Evolutionary conservation across 1,284 basidiomycete species (phyloP).

Genomic region (Puccinia horiana): DNA sequence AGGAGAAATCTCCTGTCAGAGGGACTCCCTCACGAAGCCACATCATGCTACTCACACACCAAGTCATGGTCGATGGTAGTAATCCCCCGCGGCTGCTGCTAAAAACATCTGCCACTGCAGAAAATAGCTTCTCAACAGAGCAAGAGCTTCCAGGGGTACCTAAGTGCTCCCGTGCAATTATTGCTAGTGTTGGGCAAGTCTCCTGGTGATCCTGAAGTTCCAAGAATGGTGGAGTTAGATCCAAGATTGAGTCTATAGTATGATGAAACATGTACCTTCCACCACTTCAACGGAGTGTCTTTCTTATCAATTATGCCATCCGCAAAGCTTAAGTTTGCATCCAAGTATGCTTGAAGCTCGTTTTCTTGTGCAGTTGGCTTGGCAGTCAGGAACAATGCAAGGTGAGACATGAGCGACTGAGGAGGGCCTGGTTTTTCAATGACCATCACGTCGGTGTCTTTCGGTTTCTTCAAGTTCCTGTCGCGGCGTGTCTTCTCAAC

Average conservation of each 20-base stretch:
- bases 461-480: not conserved
- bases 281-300: not conserved
- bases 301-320: not conserved
- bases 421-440: not conserved
- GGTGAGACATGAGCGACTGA: not conserved
- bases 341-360: not conserved
- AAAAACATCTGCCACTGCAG: slow-evolving; percentile 2
- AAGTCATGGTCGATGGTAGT: too few relatives aligned
- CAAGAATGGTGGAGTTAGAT: too few relatives aligned
- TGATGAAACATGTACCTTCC: not conserved
- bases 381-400: not conserved
- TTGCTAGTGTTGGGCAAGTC: not conserved
- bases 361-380: not conserved
- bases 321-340: not conserved
- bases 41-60: not conserved
- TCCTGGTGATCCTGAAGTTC: too few relatives aligned
- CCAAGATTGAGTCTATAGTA: too few relatives aligned
- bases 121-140: not conserved
- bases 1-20: not conserved
- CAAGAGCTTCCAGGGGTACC: not conserved
- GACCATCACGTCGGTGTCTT: not conserved
- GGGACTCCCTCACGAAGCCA: slow-evolving; percentile 7
- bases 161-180: not conserved
- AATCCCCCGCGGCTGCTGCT: not conserved
- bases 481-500: not conserved